Base-by-base conservation (phyloP, 495 filamentous ascomycete genomes). In the Copromyces sp. region DNA sequence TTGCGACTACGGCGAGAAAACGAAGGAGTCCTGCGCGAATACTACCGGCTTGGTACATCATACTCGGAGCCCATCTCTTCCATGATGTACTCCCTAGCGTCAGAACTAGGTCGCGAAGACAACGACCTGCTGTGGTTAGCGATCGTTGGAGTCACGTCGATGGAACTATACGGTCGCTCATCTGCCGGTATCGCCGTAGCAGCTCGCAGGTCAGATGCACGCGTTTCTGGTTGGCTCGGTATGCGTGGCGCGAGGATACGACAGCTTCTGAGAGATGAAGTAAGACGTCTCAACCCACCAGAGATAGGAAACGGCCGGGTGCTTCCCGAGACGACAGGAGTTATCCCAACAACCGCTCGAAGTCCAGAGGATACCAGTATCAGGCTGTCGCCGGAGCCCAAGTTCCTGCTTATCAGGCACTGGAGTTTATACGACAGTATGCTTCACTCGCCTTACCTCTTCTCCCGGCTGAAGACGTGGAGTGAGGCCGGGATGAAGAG, bases 361-460 rank as follows among this genome's bases (percentile, higher is more conserved):
- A 94, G 91, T 72, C 93, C 96, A 17, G 94, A 93, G 68, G 95
- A 99, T 80, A 97, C 89, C 29, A 91, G 93, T 65, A 99, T 99
- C 75, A 91, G 94, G 20, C 81, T 99, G 39, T 97, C 94, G 0
- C 95, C 96, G 0, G 95, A 99, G 80, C 97, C 95, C 41, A 92
- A 91, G 70, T 98, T 99, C 75, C 88, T 98, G 37, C 88, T 99
- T 1, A 93, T 99, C 70, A 86, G 95, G 35, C 95, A 99, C 78
- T 99, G 95, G 95, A 95, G 93, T 69, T 85, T 99, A 4, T 98
- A 98, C 80, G 95, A 99, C 75, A 97, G 94, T 80, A 99, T 99
- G 95, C 86, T 98, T 35, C 95, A 99, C 79, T 97, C 94, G 2
- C 93, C 95, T 0, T 98, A 97, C 78, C 88, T 99, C n/a, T 93